A percentile compares a stretch with the other conserved stretches of the same genome.
These are phyloP conservation scores for Laetiporus sulphureus DNA, from an alignment of 1,284 basidiomycete species.

Conservation along the genomic window DNA sequence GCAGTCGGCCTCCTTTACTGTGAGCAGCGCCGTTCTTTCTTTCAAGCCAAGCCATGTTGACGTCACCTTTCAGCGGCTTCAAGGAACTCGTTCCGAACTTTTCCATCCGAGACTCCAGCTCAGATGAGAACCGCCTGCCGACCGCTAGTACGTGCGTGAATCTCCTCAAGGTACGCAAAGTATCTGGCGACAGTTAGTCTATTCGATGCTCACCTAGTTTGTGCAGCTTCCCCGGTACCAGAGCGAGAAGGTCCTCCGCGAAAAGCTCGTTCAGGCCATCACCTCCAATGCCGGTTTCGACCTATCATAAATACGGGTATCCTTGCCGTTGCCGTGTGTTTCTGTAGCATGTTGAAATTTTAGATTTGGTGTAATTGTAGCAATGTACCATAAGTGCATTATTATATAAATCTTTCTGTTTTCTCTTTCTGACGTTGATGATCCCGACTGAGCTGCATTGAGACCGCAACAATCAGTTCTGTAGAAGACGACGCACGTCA, in stretches of 20 bases:
- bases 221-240: slow-evolving; percentile 63
- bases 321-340: neutral
- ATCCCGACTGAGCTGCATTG: too few species aligned
- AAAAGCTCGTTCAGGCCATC: slow-evolving; percentile 82
- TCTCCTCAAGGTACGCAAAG: slow-evolving; percentile 65
- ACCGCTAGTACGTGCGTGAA: slow-evolving; percentile 86
- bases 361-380: neutral
- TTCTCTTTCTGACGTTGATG: too few species aligned
- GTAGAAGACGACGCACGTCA: too few species aligned
- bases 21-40: too few species aligned
- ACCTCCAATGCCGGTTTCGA: slow-evolving; percentile 85
- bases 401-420: too few species aligned
- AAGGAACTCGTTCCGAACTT: slow-evolving; percentile 83
- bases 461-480: too few species aligned
- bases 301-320: slow-evolving; percentile 46
- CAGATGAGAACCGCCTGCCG: slow-evolving; percentile 71
- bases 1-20: slow-evolving; percentile 82
- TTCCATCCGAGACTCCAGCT: slow-evolving; percentile 73
- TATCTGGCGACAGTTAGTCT: neutral
- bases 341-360: neutral
- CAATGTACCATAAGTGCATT: too few species aligned
- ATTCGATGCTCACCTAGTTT: neutral
- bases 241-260: slow-evolving; percentile 52
- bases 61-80: slow-evolving; percentile 58
- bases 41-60: too few species aligned